Evolutionary conservation across 2,329 filamentous ascomycete species (phyloP), one percentile per base, ranked within the genome.

Genomic region (Colletotrichum caudatum): DNA sequence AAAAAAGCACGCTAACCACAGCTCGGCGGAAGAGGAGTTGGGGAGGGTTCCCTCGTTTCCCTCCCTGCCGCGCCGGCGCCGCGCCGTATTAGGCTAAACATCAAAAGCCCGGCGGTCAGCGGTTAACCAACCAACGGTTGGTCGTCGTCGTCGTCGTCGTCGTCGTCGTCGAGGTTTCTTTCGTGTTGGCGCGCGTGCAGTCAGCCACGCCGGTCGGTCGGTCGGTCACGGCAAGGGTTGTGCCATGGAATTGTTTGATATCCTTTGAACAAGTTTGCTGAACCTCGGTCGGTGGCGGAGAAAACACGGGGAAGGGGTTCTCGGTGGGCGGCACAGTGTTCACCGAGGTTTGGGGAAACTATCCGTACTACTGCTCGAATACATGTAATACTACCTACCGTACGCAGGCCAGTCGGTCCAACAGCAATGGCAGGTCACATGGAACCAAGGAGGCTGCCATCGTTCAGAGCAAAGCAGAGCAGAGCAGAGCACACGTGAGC

Each of bases 351-450:
- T n/a, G 44, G n/a, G 20, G 9, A 44, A 6, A 18, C 16, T 11
- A 5, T 12, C 11, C 37, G 9, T 7, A 12, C 1, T 14, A 39
- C 11, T 29, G 11, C 37, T 4, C 37, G 23, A 46, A 23, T 46
- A n/a, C 44, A 29, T 29, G 29, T 29, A 29, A 29, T 29, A 29
- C 29, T 29, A 29, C 29, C 26, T 4, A 29, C 29, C 29, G 2
- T 29, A 29, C 29, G 29, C 18, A 2, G 18, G 46, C 5, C 2
- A 8, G 8, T 26, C 23, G 9, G 29, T 8, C 26, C 14, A n/a
- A 23, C 37, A 56, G 29, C 35, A 16, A 29, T 64, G 23, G 11
- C 23, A 37, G n/a, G 64, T 66, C 54, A 60, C 56, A 66, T 66
- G 54, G 64, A 23, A 33, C 44, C 26, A 44, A 41, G 41, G 41